A percentile compares a stretch with the other conserved stretches of the same genome.
Evolutionary conservation across 163 green algal species (phyloP).

Genomic region (Coccomyxa subellipsoidea): DNA sequence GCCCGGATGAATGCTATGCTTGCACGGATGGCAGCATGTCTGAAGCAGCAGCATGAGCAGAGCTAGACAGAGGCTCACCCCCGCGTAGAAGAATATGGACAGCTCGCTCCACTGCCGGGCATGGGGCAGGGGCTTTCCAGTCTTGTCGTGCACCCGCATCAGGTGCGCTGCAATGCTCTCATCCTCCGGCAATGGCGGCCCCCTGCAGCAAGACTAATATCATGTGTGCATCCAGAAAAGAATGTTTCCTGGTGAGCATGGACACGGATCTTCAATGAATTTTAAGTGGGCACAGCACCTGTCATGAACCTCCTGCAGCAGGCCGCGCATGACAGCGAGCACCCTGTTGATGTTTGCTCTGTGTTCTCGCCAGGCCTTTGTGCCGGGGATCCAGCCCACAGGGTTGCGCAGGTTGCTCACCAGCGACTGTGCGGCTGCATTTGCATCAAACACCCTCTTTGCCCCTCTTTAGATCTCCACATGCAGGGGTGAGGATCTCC

Average conservation of each 20-base stretch:
- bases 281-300: not conserved
- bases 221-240: not conserved
- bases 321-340: not conserved
- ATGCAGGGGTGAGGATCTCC: too few relatives aligned
- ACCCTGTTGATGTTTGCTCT: not conserved
- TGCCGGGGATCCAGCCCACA: not conserved
- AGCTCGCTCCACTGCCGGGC: conserved; percentile 37
- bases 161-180: conserved; percentile 46
- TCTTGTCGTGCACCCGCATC: conserved; percentile 26
- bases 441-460: too few relatives aligned
- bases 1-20: too few relatives aligned
- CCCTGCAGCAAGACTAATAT: conserved; percentile 5
- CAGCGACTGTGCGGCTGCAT: conserved; percentile 7
- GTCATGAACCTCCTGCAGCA: conserved; percentile 8
- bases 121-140: not conserved
- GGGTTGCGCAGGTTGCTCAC: conserved; percentile 8
- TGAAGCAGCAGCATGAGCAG: too few relatives aligned
- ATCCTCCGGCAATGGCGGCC: conserved; percentile 29
- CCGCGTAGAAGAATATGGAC: conserved; percentile 49
- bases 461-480: too few relatives aligned
- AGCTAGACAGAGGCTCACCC: not conserved
- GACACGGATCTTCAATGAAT: too few relatives aligned
- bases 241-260: too few relatives aligned
- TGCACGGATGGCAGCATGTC: too few relatives aligned
- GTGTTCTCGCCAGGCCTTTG: not conserved